These are phyloP conservation scores for Aurifilum marmelostoma DNA, from an alignment of 2,329 filamentous ascomycete genomes.

Conservation along the genomic window DNA sequence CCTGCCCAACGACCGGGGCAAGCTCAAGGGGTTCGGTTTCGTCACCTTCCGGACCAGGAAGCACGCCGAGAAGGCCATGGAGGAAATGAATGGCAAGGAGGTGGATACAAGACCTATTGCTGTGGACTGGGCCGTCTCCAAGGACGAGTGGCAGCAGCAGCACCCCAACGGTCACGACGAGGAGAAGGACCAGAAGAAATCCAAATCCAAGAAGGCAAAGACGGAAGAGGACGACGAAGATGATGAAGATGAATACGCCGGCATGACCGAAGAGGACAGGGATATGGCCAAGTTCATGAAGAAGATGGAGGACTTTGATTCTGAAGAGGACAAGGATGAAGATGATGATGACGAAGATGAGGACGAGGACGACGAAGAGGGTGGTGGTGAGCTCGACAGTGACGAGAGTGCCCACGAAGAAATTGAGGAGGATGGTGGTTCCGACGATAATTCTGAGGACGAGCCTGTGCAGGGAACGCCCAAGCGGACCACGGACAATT, in stretches of 20 bases:
- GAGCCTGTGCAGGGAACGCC: slow-evolving; percentile 41
- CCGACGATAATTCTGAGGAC: slow-evolving; percentile 37
- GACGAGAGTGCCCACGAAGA: slow-evolving; percentile 52
- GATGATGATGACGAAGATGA: slow-evolving; percentile 43
- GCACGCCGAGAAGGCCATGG: slow-evolving; percentile 88
- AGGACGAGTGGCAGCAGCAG: slow-evolving; percentile 77
- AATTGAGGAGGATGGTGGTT: slow-evolving; percentile 48
- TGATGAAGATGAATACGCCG: slow-evolving; percentile 38
- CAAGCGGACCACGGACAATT: slow-evolving; percentile 61
- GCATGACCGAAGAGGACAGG: slow-evolving; percentile 44
- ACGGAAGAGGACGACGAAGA: slow-evolving; percentile 41
- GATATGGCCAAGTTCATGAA: slow-evolving; percentile 60
- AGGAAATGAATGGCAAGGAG: slow-evolving; percentile 83
- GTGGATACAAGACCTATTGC: slow-evolving; percentile 87
- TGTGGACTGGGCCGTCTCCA: slow-evolving; percentile 97
- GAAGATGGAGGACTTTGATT: slow-evolving; percentile 60
- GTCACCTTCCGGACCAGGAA: slow-evolving; percentile 84
- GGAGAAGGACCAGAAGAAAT: slow-evolving; percentile 38
- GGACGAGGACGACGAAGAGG: slow-evolving; percentile 41
- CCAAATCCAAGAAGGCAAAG: slow-evolving; percentile 42
- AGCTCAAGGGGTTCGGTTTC: slow-evolving; percentile 88
- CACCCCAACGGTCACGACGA: slow-evolving; percentile 46
- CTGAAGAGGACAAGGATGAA: slow-evolving; percentile 57
- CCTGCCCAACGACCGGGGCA: slow-evolving; percentile 76
- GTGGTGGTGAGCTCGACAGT: slow-evolving; percentile 41